These are phyloP conservation scores for Apiospora sp. DNA, from an alignment of 2,329 filamentous ascomycete genomes.

Conservation along the genomic window DNA sequence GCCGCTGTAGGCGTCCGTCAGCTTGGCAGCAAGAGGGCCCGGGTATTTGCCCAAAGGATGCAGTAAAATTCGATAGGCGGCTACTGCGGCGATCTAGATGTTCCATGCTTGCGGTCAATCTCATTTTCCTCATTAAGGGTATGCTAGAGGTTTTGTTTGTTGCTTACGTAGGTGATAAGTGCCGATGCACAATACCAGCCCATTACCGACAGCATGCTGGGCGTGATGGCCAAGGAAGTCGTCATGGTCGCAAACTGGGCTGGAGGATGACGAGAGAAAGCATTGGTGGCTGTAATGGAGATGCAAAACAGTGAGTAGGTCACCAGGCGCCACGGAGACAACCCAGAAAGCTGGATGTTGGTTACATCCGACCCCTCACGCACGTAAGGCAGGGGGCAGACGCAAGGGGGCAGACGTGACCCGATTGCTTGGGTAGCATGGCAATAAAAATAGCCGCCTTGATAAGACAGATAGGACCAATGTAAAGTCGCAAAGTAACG, in stretches of 20 bases:
- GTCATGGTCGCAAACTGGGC: not conserved
- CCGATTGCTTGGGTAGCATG: too few relatives aligned
- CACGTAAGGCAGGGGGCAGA: too few relatives aligned
- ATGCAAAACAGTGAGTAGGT: not conserved
- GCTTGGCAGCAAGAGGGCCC: slow-evolving; percentile 31
- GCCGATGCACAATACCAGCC: not conserved
- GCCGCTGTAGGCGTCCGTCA: slow-evolving; percentile 33
- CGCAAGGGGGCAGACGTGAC: too few relatives aligned
- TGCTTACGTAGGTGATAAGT: not conserved
- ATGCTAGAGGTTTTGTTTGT: not conserved
- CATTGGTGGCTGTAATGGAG: not conserved
- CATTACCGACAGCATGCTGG: not conserved
- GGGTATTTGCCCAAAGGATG: slow-evolving; percentile 32
- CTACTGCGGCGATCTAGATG: not conserved
- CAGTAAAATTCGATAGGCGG: slow-evolving; percentile 22
- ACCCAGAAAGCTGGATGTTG: too few relatives aligned
- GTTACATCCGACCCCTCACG: too few relatives aligned
- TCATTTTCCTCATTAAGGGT: too few relatives aligned
- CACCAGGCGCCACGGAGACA: not conserved
- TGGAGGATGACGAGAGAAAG: not conserved
- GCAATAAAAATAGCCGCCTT: too few relatives aligned
- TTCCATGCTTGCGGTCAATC: not conserved
- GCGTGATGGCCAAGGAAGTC: not conserved
- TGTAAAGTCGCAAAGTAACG: too few relatives aligned
- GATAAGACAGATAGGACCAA: too few relatives aligned